Base-by-base conservation (phyloP, 306 rosid genomes). In the Trifolium pratense region DNA sequence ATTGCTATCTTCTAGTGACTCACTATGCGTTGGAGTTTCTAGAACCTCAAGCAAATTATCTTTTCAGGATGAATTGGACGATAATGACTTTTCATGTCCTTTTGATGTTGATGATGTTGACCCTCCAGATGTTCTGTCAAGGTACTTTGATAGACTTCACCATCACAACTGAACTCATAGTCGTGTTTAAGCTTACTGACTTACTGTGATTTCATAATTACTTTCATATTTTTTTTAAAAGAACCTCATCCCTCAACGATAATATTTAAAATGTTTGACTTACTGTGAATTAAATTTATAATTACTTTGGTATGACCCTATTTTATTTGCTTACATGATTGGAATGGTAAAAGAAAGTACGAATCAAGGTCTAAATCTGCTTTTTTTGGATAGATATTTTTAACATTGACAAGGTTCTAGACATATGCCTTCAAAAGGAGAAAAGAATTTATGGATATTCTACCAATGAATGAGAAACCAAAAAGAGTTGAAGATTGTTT, bases 81-180 rank as follows among this genome's bases (percentile, higher is more conserved):
- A 84, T 79, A 78, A 87, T 46, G 95, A 86, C 75, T 86, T 91
- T 70, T 83, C 95, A 7, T 91, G 92, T 73, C 85, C 97, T 42
- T 91, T 91, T 49, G 90, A 86, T 72, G 89, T 89, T 76, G 97
- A 91, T 81, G 96, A 91, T 80, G 95, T 91, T 59, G 97, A 88
- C 59, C 69, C 87, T 42, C 71, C 92, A 20, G 88, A 84, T 73
- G 79, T 79, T 79, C 90, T 77, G 59, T 40, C 77, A 69, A 87
- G 97, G 97, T 91, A 86, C 59, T 62, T 78, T 21, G 70, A 63
- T 75, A 71, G 16, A 58, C 36, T 74, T 51, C 5, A 10, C 42
- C 29, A 43, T 77, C 73, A 69, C 39, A 71, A 42, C 66, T 51
- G 2, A 58, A 58, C 69, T 75, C 42, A 13, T 42, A 51, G 73